Percentiles rank a stretch among this genome's conserved stretches.
Conservation (phyloP, 2,329 filamentous ascomycete genomes). For the Lachnellula hyalina region DNA sequence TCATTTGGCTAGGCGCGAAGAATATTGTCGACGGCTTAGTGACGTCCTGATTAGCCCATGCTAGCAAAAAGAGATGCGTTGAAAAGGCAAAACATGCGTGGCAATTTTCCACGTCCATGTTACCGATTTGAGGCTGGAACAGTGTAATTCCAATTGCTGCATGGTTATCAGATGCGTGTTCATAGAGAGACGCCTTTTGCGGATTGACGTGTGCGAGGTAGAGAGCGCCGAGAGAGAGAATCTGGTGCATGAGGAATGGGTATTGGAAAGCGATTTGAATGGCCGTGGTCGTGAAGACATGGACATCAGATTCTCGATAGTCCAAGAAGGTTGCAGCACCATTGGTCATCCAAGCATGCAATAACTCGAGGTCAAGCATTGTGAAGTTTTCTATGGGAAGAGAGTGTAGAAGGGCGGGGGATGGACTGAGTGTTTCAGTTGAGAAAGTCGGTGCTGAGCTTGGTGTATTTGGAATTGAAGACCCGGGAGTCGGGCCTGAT, state of each 20-base stretch:
- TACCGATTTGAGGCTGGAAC: constrained; percentile 39
- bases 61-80: constrained; percentile 31
- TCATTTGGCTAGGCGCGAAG: constrained; percentile 29
- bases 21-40: constrained; percentile 26
- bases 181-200: constrained; percentile 18
- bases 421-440: background rate
- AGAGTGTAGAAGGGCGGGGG: background rate
- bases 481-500: constrained; percentile 2
- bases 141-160: constrained; percentile 28
- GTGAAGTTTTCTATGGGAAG: constrained; percentile 12
- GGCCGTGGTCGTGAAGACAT: constrained; percentile 22
- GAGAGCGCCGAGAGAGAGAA: constrained; percentile 33
- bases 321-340: constrained; percentile 25
- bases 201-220: constrained; percentile 32
- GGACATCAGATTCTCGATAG: background rate
- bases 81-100: constrained; percentile 32
- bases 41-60: constrained; percentile 26
- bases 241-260: constrained; percentile 34
- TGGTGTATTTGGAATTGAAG: constrained; percentile 4
- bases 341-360: constrained; percentile 39
- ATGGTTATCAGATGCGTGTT: constrained; percentile 28
- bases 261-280: constrained; percentile 22
- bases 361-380: constrained; percentile 39
- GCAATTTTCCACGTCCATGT: constrained; percentile 34
- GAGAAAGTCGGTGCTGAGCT: background rate